These are phyloP conservation scores for Mesembryanthemum crystallinum DNA, from an alignment of 148 eudicot genomes.

Conservation along the genomic window DNA sequence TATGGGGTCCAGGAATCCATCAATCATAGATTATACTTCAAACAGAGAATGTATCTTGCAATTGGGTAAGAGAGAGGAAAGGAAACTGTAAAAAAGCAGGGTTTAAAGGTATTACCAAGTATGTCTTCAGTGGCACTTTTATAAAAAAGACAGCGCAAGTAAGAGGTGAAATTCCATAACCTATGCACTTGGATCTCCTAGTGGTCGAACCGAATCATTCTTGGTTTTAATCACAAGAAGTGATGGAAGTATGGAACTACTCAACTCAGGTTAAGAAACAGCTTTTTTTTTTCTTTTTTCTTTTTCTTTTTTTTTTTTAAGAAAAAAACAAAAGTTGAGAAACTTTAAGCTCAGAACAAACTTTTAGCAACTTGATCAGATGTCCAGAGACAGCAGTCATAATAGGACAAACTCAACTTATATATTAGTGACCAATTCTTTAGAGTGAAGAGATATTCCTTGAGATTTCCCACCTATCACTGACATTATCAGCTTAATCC, in stretches of 20 bases:
- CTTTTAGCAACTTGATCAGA: not conserved
- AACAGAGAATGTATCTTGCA: slow-evolving; percentile 20
- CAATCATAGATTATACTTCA: slow-evolving; percentile 13
- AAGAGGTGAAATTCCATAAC: slow-evolving; percentile 10
- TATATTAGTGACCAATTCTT: not conserved
- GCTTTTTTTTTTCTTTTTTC: no score
- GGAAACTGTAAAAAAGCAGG: not conserved
- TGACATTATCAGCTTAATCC: not conserved
- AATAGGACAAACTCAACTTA: not conserved
- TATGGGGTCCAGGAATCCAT: slow-evolving; percentile 8
- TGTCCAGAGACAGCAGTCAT: not conserved
- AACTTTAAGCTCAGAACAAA: not conserved
- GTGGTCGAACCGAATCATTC: not conserved
- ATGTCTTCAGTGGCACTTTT: no score
- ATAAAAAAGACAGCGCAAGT: not conserved
- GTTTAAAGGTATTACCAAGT: no score
- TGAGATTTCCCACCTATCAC: not conserved
- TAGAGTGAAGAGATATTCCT: not conserved
- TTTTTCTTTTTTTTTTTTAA: no score
- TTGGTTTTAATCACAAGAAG: not conserved
- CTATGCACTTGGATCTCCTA: slow-evolving; percentile 5
- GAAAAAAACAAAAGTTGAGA: no score
- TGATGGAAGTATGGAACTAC: no score
- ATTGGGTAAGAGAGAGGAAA: not conserved
- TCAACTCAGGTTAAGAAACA: not conserved